These are phyloP conservation scores for Rubia peregrina DNA, from an alignment of 305 asterid genomes.

Conservation along the genomic window DNA sequence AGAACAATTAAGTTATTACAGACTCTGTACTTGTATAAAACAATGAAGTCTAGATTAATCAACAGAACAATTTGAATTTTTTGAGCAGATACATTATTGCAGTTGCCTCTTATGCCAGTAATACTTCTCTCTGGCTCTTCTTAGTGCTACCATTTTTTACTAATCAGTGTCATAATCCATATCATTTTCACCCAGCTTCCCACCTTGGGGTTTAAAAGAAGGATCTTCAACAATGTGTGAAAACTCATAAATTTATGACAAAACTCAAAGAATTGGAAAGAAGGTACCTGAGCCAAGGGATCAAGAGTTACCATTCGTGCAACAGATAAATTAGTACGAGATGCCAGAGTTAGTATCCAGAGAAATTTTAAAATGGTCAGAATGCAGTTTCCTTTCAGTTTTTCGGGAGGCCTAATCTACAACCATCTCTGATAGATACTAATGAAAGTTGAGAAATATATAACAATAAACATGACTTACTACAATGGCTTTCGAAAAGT, in stretches of 20 bases:
- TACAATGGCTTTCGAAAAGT: constrained; percentile 62
- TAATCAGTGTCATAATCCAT: constrained; percentile 77
- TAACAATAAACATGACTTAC: constrained; percentile 32
- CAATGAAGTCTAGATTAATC: too few relatives aligned
- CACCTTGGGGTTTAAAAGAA: constrained; percentile 74
- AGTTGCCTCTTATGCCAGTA: constrained; percentile 52
- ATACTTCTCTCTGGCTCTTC: constrained; percentile 58
- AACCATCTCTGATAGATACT: too few relatives aligned
- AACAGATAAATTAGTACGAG: constrained; percentile 12
- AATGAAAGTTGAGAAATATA: background rate
- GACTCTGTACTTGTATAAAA: too few relatives aligned
- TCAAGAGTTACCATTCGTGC: constrained; percentile 43
- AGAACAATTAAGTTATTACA: too few relatives aligned
- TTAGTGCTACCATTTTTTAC: constrained; percentile 64
- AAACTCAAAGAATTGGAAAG: background rate
- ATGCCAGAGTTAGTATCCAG: background rate
- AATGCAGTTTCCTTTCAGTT: constrained; percentile 5
- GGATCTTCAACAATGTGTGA: constrained; percentile 65
- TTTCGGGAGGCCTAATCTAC: background rate
- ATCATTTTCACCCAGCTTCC: constrained; percentile 63
- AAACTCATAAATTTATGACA: background rate
- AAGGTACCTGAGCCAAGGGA: background rate
- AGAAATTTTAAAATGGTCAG: background rate
- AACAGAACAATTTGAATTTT: too few relatives aligned
- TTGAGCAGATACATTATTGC: too few relatives aligned